A percentile compares a stretch with the other conserved stretches of the same genome.
Conservation (phyloP, 495 filamentous ascomycete genomes). For the Penicillium verhagenii region DNA sequence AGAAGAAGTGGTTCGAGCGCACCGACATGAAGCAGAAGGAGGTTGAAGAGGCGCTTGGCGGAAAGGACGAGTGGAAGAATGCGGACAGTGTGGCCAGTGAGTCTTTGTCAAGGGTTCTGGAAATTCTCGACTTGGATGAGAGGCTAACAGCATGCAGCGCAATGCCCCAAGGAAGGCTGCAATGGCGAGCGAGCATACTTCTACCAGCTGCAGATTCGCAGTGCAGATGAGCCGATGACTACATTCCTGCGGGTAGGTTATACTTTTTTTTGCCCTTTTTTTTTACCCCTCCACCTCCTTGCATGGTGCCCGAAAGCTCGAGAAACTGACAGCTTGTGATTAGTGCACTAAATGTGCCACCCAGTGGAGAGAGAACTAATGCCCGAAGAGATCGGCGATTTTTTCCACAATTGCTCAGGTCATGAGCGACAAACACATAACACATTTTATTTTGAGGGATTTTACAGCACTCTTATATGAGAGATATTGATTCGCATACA, state of each 20-base stretch:
- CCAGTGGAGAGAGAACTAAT: constrained; percentile 47
- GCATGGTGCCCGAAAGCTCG: constrained; percentile 12
- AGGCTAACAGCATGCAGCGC: constrained; percentile 39
- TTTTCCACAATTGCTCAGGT: constrained; percentile 7
- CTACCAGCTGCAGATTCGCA: constrained; percentile 95
- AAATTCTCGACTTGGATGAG: neutral
- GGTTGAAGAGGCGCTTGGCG: constrained; percentile 88
- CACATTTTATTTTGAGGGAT: too few species aligned
- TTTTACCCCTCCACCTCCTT: constrained; percentile 16
- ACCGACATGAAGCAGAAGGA: constrained; percentile 73
- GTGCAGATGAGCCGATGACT: constrained; percentile 98
- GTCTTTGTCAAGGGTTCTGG: constrained; percentile 13
- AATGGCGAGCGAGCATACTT: constrained; percentile 79
- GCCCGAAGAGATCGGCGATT: neutral
- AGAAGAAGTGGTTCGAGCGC: constrained; percentile 71
- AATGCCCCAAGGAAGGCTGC: constrained; percentile 77
- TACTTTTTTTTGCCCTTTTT: too few species aligned
- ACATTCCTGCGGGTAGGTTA: constrained; percentile 84
- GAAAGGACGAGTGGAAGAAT: constrained; percentile 83
- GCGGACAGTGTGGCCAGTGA: constrained; percentile 72
- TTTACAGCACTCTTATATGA: neutral
- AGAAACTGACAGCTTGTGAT: constrained; percentile 29
- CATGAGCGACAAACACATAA: too few species aligned
- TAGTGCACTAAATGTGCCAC: constrained; percentile 48
- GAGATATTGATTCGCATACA: neutral